phyloP scores from a whole-genome alignment of 108 stramenopile species.

The Asterionellopsis glacialis region DNA sequence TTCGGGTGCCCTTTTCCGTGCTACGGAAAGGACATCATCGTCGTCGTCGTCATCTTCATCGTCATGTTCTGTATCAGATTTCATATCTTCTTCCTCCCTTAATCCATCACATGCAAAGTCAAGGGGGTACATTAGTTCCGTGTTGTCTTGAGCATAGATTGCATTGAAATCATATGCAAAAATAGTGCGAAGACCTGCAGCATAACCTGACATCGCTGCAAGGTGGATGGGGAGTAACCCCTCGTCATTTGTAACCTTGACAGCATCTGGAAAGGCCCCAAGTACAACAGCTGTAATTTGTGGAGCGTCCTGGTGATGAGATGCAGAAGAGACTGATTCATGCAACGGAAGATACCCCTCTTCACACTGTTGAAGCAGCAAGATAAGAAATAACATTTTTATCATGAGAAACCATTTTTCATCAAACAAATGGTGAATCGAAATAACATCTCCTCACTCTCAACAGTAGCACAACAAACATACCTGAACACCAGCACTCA shows the following conservation, averaged over 20 bases:
- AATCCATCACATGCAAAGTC: conserved; percentile 10
- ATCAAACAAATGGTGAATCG: too few species aligned
- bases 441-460: too few species aligned
- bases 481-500: too few species aligned
- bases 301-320: conserved; percentile 18
- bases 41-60: too few species aligned
- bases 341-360: conserved; percentile 14
- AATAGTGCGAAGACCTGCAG: conserved; percentile 12
- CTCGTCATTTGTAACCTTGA: conserved; percentile 20
- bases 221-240: conserved; percentile 16
- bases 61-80: too few species aligned
- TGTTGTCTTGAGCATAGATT: conserved; percentile 14
- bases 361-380: conserved; percentile 8
- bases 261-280: conserved; percentile 7
- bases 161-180: conserved; percentile 18
- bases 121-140: conserved; percentile 18
- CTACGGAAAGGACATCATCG: too few species aligned
- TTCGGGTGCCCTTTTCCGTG: too few species aligned
- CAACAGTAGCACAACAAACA: too few species aligned
- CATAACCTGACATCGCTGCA: conserved; percentile 20
- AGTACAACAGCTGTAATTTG: conserved; percentile 11
- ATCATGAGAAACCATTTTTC: too few species aligned
- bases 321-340: conserved; percentile 8
- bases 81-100: too few species aligned
- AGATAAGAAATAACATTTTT: too few species aligned